These are phyloP conservation scores for Aureobasidium sp. DNA, from an alignment of 2,329 filamentous ascomycete genomes.

Conservation along the genomic window DNA sequence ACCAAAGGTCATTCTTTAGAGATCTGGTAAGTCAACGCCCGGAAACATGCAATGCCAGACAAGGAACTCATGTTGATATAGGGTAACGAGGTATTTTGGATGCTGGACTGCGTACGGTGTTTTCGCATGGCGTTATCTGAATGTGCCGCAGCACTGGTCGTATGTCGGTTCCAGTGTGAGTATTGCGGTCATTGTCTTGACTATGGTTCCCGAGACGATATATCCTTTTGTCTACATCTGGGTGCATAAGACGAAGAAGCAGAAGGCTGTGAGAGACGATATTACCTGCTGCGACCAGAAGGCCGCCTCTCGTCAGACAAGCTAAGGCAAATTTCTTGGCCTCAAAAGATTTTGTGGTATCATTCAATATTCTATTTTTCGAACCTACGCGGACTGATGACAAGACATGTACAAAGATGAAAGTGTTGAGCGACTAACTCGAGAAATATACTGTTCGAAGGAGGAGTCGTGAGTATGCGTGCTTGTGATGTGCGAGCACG, in stretches of 20 bases:
- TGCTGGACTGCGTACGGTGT: conserved; percentile 34
- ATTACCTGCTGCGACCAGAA: neutral
- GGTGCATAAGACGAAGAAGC: conserved; percentile 19
- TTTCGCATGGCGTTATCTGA: conserved; percentile 35
- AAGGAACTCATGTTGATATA: conserved; percentile 12
- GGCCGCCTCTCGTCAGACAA: neutral
- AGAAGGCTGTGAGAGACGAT: neutral
- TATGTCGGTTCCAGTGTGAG: conserved; percentile 33
- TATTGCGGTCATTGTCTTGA: conserved; percentile 30
- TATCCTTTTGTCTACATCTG: conserved; percentile 35
- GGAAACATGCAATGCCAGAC: neutral
- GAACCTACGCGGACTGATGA: too few relatives aligned
- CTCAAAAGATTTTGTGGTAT: too few relatives aligned
- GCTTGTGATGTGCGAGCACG: too few relatives aligned
- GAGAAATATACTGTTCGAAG: too few relatives aligned
- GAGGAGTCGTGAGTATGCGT: too few relatives aligned
- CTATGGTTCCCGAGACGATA: conserved; percentile 33
- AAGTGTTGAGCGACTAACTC: too few relatives aligned
- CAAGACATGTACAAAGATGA: too few relatives aligned
- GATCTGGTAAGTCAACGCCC: conserved; percentile 29
- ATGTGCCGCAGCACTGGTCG: conserved; percentile 33
- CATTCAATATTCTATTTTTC: too few relatives aligned
- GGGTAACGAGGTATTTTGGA: conserved; percentile 34
- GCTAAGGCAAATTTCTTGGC: too few relatives aligned
- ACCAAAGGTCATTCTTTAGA: conserved; percentile 35